phyloP scores from a whole-genome alignment of 2,329 filamentous ascomycete species.

The Hortaea werneckii region DNA sequence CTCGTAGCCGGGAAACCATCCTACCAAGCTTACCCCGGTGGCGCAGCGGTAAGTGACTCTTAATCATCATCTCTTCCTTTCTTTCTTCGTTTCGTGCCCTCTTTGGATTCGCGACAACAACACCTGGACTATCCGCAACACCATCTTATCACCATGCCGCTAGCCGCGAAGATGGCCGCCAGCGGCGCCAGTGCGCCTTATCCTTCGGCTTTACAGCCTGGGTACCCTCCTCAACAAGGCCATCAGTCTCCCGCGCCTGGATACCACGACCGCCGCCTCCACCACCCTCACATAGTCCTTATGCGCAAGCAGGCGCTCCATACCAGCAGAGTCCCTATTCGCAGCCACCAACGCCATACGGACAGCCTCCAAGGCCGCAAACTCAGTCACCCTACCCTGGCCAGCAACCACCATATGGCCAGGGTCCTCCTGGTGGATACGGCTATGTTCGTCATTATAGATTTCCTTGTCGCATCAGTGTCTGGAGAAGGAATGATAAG shows the following conservation, averaged over 20 bases:
- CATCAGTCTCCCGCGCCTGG: conserved; percentile 25
- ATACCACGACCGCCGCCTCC: conserved; percentile 30
- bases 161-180: conserved; percentile 20
- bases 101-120: background rate
- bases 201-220: conserved; percentile 33
- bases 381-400: conserved; percentile 15
- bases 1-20: conserved; percentile 32
- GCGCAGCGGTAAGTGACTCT: conserved; percentile 13
- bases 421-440: conserved; percentile 23
- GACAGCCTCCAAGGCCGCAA: background rate
- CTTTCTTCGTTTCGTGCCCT: conserved; percentile 10
- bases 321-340: background rate
- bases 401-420: conserved; percentile 12
- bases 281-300: conserved; percentile 5
- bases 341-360: conserved; percentile 1
- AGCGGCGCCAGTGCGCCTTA: conserved; percentile 27
- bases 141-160: conserved; percentile 15
- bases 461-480: background rate
- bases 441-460: conserved; percentile 22
- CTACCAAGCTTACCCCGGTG: conserved; percentile 42
- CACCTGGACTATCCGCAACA: background rate
- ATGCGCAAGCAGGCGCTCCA: background rate
- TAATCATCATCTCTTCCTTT: conserved; percentile 2
- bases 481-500: background rate
- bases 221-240: conserved; percentile 12